A percentile compares a stretch with the other conserved stretches of the same genome.
Conservation (phyloP, 345 rosid genomes). For the Combretum micranthum region DNA sequence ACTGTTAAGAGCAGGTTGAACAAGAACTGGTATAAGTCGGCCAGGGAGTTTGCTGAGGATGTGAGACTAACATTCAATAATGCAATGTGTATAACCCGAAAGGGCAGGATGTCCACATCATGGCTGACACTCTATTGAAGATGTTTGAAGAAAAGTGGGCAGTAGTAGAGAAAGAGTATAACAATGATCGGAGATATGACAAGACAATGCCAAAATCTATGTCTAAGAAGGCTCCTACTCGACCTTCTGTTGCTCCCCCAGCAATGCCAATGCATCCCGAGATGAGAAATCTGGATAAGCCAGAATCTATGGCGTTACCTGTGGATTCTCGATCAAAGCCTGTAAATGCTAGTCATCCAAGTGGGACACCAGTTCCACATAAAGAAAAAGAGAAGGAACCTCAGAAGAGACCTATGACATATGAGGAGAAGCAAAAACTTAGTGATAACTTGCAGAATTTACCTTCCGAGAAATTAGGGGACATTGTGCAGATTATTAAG, state of each 20-base stretch:
- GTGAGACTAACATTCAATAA: slow-evolving; percentile 79
- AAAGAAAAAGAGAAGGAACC: slow-evolving; percentile 37
- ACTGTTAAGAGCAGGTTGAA: slow-evolving; percentile 63
- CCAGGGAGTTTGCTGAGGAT: slow-evolving; percentile 73
- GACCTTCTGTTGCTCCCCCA: slow-evolving; percentile 13
- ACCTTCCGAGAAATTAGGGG: slow-evolving; percentile 72
- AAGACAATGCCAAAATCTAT: slow-evolving; percentile 16
- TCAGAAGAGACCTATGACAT: slow-evolving; percentile 56
- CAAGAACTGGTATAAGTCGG: slow-evolving; percentile 57
- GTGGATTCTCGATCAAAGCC: slow-evolving; percentile 23
- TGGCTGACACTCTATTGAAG: slow-evolving; percentile 60
- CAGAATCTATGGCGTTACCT: slow-evolving; percentile 34
- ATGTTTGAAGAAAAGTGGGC: slow-evolving; percentile 69
- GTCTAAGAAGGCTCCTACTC: slow-evolving; percentile 22
- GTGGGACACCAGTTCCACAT: slow-evolving; percentile 22
- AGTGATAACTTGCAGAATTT: slow-evolving; percentile 60
- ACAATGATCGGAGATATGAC: slow-evolving; percentile 20
- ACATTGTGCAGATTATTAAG: slow-evolving; percentile 74
- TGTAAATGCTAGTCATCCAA: slow-evolving; percentile 13
- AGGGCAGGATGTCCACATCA: slow-evolving; percentile 72
- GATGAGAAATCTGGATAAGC: slow-evolving; percentile 27
- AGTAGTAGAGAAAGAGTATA: slow-evolving; percentile 32
- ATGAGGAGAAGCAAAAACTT: slow-evolving; percentile 75
- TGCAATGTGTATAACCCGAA: slow-evolving; percentile 77
- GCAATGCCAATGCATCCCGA: slow-evolving; percentile 15